These are phyloP conservation scores for Russula earlei DNA, from an alignment of 768 basidiomycete genomes.

Conservation along the genomic window DNA sequence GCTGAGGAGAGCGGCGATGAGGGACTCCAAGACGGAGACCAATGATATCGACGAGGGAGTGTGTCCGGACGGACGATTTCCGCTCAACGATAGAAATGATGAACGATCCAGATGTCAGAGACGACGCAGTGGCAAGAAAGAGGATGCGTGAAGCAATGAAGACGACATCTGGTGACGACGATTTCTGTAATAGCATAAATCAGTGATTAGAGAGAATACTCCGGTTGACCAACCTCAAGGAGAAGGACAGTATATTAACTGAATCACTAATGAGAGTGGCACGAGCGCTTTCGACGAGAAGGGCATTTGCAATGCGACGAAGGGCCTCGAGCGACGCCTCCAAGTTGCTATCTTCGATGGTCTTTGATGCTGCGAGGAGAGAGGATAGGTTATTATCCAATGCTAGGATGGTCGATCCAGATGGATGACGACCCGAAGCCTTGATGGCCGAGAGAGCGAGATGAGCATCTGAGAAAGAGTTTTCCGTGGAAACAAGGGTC, in stretches of 20 bases:
- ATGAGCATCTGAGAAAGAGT: conserved; percentile 44
- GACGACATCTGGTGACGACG: conserved; percentile 48
- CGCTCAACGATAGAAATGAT: conserved; percentile 56
- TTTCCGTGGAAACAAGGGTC: background rate
- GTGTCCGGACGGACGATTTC: conserved; percentile 39
- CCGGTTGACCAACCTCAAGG: conserved; percentile 41
- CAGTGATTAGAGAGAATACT: background rate
- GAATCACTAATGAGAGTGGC: conserved; percentile 44
- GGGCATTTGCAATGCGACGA: conserved; percentile 68
- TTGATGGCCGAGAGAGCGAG: conserved; percentile 65
- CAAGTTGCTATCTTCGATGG: conserved; percentile 42
- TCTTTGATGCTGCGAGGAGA: conserved; percentile 42
- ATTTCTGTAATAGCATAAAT: conserved; percentile 39
- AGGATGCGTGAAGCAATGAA: conserved; percentile 72
- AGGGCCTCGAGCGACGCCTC: conserved; percentile 63
- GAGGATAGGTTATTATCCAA: conserved; percentile 44
- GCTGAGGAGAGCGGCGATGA: conserved; percentile 39
- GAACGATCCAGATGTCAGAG: conserved; percentile 34
- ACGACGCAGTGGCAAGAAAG: conserved; percentile 59
- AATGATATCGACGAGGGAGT: conserved; percentile 55
- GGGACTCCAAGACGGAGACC: conserved; percentile 48
- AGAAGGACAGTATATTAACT: conserved; percentile 47
- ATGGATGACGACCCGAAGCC: conserved; percentile 58
- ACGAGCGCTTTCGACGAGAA: conserved; percentile 58
- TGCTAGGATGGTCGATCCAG: conserved; percentile 56